Conservation (phyloP, 2,329 filamentous ascomycete genomes). For the Ustilaginoidea virens region DNA sequence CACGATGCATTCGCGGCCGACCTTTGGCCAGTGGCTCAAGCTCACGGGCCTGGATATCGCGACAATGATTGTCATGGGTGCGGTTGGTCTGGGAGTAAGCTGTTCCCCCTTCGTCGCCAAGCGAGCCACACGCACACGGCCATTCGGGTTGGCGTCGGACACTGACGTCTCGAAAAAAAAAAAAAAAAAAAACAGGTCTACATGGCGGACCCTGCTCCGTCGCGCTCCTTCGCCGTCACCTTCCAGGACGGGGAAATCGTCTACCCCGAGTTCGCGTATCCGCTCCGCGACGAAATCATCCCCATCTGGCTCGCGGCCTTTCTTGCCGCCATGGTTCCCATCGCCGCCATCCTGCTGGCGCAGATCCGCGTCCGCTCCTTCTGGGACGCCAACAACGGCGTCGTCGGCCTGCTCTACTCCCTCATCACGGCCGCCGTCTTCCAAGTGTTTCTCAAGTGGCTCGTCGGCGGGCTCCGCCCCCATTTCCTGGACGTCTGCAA, state of each 20-base stretch:
- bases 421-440: slow-evolving; percentile 59
- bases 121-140: no score
- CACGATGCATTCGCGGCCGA: slow-evolving; percentile 35
- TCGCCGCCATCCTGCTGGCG: slow-evolving; percentile 46
- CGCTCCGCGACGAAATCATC: slow-evolving; percentile 52
- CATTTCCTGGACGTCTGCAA: slow-evolving; percentile 59
- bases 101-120: no score
- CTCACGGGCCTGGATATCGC: slow-evolving; percentile 50
- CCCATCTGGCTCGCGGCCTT: slow-evolving; percentile 58
- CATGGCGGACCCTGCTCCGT: slow-evolving; percentile 47
- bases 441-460: slow-evolving; percentile 61
- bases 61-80: slow-evolving; percentile 51
- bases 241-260: slow-evolving; percentile 54
- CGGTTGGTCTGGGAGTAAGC: slow-evolving; percentile 49
- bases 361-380: slow-evolving; percentile 54
- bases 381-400: slow-evolving; percentile 57
- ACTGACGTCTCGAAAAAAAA: neutral
- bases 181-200: slow-evolving; percentile 31
- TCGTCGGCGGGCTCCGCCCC: slow-evolving; percentile 58
- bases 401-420: slow-evolving; percentile 53
- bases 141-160: no score
- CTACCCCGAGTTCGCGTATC: slow-evolving; percentile 56
- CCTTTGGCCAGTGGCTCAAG: slow-evolving; percentile 56
- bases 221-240: slow-evolving; percentile 41
- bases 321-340: slow-evolving; percentile 48